Evolutionary conservation across 768 basidiomycete genomes (phyloP).

Genomic region (Boletus rufocinnamomeus): DNA sequence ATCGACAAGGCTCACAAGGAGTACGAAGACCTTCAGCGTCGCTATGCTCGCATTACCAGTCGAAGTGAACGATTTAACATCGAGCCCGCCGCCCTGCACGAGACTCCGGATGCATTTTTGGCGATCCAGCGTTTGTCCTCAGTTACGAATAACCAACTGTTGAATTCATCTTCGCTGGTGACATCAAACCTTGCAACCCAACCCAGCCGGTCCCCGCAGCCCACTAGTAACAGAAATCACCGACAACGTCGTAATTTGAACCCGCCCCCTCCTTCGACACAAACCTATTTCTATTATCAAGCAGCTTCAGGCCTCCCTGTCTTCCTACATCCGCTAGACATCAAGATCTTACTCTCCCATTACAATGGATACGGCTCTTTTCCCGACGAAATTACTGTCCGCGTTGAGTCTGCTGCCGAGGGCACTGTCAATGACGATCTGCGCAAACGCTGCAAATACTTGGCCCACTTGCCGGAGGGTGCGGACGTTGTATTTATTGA

Average conservation of each 20-base stretch:
- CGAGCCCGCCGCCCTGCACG: constrained; percentile 25
- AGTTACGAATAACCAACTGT: constrained; percentile 12
- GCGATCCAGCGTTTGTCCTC: constrained; percentile 39
- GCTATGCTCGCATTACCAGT: constrained; percentile 19
- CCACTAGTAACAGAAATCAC: constrained; percentile 42
- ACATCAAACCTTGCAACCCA: constrained; percentile 9
- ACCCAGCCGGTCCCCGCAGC: constrained; percentile 6
- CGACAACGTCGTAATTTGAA: constrained; percentile 78
- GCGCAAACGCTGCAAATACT: constrained; percentile 93
- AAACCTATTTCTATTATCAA: constrained; percentile 96
- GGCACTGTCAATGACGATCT: constrained; percentile 90
- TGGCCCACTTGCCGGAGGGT: constrained; percentile 87
- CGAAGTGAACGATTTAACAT: constrained; percentile 28
- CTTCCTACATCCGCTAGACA: constrained; percentile 95
- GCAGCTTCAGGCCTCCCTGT: constrained; percentile 87
- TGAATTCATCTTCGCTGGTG: constrained; percentile 1
- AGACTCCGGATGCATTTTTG: constrained; percentile 63
- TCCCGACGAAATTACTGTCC: constrained; percentile 77
- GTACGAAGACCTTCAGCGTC: constrained; percentile 53
- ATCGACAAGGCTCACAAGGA: constrained; percentile 65
- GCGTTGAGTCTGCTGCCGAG: constrained; percentile 75
- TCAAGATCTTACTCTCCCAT: constrained; percentile 86
- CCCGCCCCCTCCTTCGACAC: constrained; percentile 82
- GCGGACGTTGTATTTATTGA: constrained; percentile 95
- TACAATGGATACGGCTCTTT: constrained; percentile 80